phyloP scores from a whole-genome alignment of 768 basidiomycete genomes.

The Lentinula sp. region DNA sequence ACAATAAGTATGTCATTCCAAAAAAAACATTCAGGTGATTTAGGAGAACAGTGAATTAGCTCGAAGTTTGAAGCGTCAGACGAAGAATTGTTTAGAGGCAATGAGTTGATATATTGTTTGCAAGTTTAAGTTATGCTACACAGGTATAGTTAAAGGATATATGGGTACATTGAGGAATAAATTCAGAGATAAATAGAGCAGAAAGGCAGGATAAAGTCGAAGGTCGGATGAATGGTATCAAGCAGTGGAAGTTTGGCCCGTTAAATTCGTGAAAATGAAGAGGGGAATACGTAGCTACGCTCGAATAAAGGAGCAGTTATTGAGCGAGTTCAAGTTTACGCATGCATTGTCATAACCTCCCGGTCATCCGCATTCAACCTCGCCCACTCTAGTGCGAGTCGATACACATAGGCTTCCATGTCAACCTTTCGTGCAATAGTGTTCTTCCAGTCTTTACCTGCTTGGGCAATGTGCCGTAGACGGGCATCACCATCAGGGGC shows the following conservation, averaged over 20 bases:
- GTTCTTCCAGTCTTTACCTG: constrained; percentile 91
- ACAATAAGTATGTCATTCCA: no score
- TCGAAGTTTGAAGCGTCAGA: no score
- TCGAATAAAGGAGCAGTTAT: neutral
- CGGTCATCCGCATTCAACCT: constrained; percentile 81
- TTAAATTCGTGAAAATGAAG: neutral
- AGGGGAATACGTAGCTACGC: no score
- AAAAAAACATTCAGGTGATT: no score
- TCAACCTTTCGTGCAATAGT: constrained; percentile 56
- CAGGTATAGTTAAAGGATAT: no score
- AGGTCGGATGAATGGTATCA: neutral
- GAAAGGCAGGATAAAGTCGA: neutral
- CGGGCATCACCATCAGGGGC: constrained; percentile 59
- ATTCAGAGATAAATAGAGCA: no score
- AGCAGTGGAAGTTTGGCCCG: neutral
- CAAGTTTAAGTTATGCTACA: neutral
- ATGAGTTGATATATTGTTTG: neutral
- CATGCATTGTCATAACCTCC: constrained; percentile 44
- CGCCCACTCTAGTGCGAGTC: constrained; percentile 88
- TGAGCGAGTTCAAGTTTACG: neutral
- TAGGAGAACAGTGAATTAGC: no score
- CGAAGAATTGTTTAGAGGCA: no score
- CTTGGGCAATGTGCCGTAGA: constrained; percentile 76
- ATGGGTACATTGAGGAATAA: no score
- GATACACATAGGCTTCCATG: constrained; percentile 70